Percentiles rank a stretch among this genome's conserved stretches.
Conservation (phyloP, 306 rosid genomes). For the Elaeagnus macrophylla region DNA sequence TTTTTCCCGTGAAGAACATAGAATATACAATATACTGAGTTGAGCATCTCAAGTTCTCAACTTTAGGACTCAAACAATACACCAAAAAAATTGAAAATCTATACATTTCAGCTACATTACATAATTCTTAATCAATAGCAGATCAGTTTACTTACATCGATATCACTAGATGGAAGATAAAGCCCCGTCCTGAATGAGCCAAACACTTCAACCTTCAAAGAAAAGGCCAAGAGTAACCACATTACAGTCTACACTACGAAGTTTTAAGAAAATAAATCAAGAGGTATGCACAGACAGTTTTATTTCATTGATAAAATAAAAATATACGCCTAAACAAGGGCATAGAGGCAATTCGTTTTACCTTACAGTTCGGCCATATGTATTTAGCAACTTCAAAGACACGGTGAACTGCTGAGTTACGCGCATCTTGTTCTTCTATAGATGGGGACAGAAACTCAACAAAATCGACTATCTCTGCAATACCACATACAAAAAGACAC, state of each 20-base stretch:
- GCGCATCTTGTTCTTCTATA: conserved; percentile 59
- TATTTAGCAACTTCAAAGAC: conserved; percentile 68
- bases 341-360: conserved; percentile 15
- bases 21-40: background rate
- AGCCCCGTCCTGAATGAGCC: conserved; percentile 93
- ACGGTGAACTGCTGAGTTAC: conserved; percentile 52
- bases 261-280: background rate
- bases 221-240: conserved; percentile 9
- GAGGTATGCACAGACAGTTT: too few species aligned
- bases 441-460: conserved; percentile 91
- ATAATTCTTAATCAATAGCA: background rate
- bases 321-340: background rate
- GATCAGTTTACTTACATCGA: conserved; percentile 56
- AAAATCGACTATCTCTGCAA: conserved; percentile 80
- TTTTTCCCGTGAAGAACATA: too few species aligned
- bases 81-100: background rate
- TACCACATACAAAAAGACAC: background rate
- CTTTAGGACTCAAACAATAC: background rate
- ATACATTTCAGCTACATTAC: background rate
- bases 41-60: background rate
- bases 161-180: conserved; percentile 88
- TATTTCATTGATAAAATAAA: background rate
- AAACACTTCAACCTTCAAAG: conserved; percentile 80
- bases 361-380: conserved; percentile 88
- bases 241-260: background rate